Evolutionary conservation across 2,329 filamentous ascomycete genomes (phyloP).

Genomic region (Calcarisporium arbuscula): DNA sequence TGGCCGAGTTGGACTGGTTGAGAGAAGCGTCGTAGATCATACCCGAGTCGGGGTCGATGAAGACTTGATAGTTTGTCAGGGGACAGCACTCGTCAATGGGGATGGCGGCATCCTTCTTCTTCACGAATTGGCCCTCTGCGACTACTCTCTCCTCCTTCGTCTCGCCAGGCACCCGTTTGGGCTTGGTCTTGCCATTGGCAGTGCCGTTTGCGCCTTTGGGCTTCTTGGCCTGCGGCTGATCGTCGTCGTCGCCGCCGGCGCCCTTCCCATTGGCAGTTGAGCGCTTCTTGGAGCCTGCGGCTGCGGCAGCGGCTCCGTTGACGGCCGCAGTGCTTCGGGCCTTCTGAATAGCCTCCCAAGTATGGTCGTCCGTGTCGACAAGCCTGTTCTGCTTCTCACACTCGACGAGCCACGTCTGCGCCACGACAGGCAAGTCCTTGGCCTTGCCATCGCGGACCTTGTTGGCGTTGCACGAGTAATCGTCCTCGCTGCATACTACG

Average conservation of each 20-base stretch:
- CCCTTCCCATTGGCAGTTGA: conserved; percentile 15
- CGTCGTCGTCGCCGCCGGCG: conserved; percentile 16
- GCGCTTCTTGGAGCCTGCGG: conserved; percentile 19
- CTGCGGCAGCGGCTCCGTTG: conserved; percentile 14
- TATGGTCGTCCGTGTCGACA: conserved; percentile 17
- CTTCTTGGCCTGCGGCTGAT: conserved; percentile 23
- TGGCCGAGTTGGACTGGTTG: conserved; percentile 66
- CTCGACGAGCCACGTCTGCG: conserved; percentile 56
- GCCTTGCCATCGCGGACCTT: conserved; percentile 46
- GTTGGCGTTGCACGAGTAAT: conserved; percentile 40
- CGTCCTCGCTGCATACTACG: conserved; percentile 48
- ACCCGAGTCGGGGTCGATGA: conserved; percentile 54
- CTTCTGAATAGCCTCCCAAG: conserved; percentile 15
- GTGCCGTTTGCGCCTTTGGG: conserved; percentile 17
- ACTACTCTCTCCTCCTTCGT: conserved; percentile 28
- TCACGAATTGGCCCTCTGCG: conserved; percentile 39
- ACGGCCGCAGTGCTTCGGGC: conserved; percentile 14
- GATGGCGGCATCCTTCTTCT: conserved; percentile 37
- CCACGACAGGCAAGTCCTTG: conserved; percentile 48
- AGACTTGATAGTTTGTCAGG: conserved; percentile 43
- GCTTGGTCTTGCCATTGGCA: conserved; percentile 23
- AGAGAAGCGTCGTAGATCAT: conserved; percentile 73
- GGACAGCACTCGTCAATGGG: conserved; percentile 43
- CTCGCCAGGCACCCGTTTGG: conserved; percentile 17
- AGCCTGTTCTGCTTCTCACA: conserved; percentile 30